Conservation (phyloP, 2,329 filamentous ascomycete genomes). For the Epicoccum sorghinum region DNA sequence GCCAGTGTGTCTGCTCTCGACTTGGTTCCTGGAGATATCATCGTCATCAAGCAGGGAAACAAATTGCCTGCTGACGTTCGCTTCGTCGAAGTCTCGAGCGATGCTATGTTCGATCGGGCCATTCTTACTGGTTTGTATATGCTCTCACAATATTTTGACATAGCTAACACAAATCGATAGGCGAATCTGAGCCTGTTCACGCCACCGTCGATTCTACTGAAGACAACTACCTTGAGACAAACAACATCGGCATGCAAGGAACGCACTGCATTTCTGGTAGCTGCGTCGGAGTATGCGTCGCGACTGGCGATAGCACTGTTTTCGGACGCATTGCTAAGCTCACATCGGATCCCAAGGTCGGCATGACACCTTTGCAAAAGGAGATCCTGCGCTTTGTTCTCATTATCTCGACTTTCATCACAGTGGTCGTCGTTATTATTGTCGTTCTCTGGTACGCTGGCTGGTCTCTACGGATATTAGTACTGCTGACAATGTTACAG, state of each 20-base stretch:
- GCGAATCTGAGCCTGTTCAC: conserved; percentile 69
- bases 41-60: conserved; percentile 72
- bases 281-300: conserved; percentile 70
- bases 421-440: conserved; percentile 68
- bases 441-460: conserved; percentile 66
- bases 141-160: background rate
- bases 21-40: conserved; percentile 74
- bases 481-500: conserved; percentile 46
- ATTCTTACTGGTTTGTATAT: conserved; percentile 66
- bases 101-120: conserved; percentile 74
- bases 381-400: conserved; percentile 76
- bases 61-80: conserved; percentile 77
- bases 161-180: conserved; percentile 41
- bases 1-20: conserved; percentile 60
- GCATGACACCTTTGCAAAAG: conserved; percentile 71
- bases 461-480: background rate
- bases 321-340: conserved; percentile 78
- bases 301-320: conserved; percentile 74
- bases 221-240: conserved; percentile 76
- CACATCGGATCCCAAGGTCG: conserved; percentile 71
- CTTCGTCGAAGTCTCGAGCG: conserved; percentile 70
- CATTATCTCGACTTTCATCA: conserved; percentile 72
- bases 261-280: conserved; percentile 76
- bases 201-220: conserved; percentile 69
- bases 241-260: conserved; percentile 78